Conservation (phyloP, 768 basidiomycete genomes). For the Butyriboletus loyo region DNA sequence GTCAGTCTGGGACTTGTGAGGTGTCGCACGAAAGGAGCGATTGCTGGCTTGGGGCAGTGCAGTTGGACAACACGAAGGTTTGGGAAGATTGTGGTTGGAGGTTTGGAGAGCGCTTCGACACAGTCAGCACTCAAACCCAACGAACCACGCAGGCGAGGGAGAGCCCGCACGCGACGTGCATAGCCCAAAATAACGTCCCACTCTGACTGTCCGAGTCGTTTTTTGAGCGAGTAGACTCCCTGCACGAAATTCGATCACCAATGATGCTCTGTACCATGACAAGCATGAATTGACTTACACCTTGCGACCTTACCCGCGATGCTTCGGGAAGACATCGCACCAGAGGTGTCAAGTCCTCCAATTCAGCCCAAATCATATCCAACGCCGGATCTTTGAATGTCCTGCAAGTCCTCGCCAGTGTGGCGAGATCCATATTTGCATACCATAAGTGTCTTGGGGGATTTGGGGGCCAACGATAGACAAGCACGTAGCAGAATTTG, state of each 20-base stretch:
- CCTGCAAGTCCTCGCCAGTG: conserved; percentile 10
- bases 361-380: conserved; percentile 7
- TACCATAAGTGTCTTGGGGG: not conserved
- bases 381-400: conserved; percentile 14
- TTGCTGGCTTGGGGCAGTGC: not conserved
- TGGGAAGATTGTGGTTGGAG: conserved; percentile 6
- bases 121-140: not conserved
- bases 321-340: conserved; percentile 6
- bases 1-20: conserved; percentile 1
- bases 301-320: not conserved
- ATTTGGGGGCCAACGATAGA: not conserved
- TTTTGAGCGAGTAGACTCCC: conserved; percentile 1
- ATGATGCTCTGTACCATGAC: not conserved
- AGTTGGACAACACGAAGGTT: conserved; percentile 6
- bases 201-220: not conserved
- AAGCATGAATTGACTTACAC: conserved; percentile 1
- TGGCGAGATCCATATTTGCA: not conserved
- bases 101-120: conserved; percentile 1
- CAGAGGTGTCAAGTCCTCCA: conserved; percentile 10
- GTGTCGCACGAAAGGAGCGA: conserved; percentile 10
- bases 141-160: not conserved
- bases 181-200: conserved; percentile 11
- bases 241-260: not conserved
- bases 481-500: not conserved
- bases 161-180: conserved; percentile 5